Evolutionary conservation across 768 basidiomycete species (phyloP).

Genomic region (Asterophora parasitica): DNA sequence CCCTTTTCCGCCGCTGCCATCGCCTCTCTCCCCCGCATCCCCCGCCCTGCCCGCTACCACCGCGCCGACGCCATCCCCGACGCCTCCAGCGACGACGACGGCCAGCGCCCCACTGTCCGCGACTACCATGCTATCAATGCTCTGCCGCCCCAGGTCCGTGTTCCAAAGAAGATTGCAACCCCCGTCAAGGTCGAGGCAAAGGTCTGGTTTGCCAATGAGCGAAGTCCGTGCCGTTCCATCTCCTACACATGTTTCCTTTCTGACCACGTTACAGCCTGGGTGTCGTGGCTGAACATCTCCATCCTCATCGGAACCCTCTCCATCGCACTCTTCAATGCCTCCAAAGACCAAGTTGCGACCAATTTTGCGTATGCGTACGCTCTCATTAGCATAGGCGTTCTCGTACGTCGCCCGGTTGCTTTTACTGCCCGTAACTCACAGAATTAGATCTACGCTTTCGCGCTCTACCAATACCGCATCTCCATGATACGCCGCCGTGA

Average conservation of each 20-base stretch:
- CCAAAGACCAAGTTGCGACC: slow-evolving; percentile 63
- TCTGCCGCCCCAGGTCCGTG: slow-evolving; percentile 57
- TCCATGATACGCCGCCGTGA: slow-evolving; percentile 88
- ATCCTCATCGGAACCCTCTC: slow-evolving; percentile 82
- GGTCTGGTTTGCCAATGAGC: slow-evolving; percentile 97
- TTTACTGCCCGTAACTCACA: not conserved
- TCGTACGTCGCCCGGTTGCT: slow-evolving; percentile 37
- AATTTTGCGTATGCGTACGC: slow-evolving; percentile 84
- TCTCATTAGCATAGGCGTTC: slow-evolving; percentile 62
- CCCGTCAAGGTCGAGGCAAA: slow-evolving; percentile 88
- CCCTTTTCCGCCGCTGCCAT: slow-evolving; percentile 71
- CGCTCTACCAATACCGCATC: slow-evolving; percentile 81
- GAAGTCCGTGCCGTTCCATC: slow-evolving; percentile 48
- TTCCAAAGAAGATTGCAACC: slow-evolving; percentile 80
- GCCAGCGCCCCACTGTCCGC: slow-evolving; percentile 55
- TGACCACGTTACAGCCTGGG: slow-evolving; percentile 58
- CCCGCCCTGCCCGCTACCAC: slow-evolving; percentile 48
- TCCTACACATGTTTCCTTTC: not conserved
- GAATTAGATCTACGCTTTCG: slow-evolving; percentile 76
- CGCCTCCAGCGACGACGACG: slow-evolving; percentile 41
- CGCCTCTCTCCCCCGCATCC: slow-evolving; percentile 39
- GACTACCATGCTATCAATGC: slow-evolving; percentile 75
- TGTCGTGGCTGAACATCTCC: slow-evolving; percentile 86
- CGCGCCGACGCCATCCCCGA: slow-evolving; percentile 75
- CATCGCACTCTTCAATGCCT: slow-evolving; percentile 85